A percentile compares a stretch with the other conserved stretches of the same genome.
Conservation (phyloP, 352 stramenopile genomes). For the Globisporangium uncinulatum region DNA sequence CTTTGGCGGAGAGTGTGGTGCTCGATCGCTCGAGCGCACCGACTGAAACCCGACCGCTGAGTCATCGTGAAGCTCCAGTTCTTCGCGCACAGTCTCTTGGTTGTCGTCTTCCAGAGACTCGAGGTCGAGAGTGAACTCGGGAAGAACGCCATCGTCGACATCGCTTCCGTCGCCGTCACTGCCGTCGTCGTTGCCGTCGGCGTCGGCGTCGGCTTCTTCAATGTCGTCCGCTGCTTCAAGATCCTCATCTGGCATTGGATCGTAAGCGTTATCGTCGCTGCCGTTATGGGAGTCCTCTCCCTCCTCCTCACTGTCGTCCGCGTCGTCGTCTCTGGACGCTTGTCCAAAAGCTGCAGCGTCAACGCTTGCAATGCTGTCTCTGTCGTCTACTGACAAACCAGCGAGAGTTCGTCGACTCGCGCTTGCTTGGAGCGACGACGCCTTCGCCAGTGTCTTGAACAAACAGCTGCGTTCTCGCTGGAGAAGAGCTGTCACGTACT, state of each 20-base stretch:
- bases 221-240: slow-evolving; percentile 11
- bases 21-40: not conserved
- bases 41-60: not conserved
- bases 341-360: not conserved
- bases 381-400: not conserved
- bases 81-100: not conserved
- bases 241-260: slow-evolving; percentile 3
- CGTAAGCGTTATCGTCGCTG: not conserved
- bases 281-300: slow-evolving; percentile 1
- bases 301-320: not conserved
- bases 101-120: not conserved
- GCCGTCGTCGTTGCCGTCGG: slow-evolving; percentile 33
- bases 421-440: not conserved
- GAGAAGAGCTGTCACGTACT: slow-evolving; percentile 26
- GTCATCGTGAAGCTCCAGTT: not conserved
- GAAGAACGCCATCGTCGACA: slow-evolving; percentile 8
- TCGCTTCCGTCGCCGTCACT: slow-evolving; percentile 34
- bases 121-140: slow-evolving; percentile 6
- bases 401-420: not conserved
- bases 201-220: slow-evolving; percentile 7
- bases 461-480: slow-evolving; percentile 22
- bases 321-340: not conserved
- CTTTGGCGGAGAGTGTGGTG: slow-evolving; percentile 5
- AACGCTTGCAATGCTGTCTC: not conserved
- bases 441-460: slow-evolving; percentile 19